phyloP scores from a whole-genome alignment of 805 yeast species.

The Naumovozyma baii region DNA sequence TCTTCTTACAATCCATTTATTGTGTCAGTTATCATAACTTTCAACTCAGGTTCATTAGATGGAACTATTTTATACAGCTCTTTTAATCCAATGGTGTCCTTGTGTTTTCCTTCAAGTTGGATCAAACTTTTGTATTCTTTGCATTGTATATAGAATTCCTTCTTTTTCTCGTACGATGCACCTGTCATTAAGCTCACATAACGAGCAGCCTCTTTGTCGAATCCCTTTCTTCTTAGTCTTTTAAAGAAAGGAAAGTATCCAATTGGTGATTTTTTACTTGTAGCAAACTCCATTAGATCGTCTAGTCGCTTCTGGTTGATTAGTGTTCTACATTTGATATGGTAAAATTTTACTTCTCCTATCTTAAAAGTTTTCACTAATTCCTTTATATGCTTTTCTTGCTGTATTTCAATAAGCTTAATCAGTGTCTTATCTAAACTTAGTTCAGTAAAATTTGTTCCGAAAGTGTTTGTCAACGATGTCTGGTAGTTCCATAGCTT shows the following conservation, averaged over 20 bases:
- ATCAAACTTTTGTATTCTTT: slow-evolving; percentile 43
- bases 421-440: slow-evolving; percentile 43
- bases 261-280: slow-evolving; percentile 51
- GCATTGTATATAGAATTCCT: slow-evolving; percentile 43
- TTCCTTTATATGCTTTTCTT: slow-evolving; percentile 39
- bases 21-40: slow-evolving; percentile 14
- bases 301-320: slow-evolving; percentile 44
- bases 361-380: slow-evolving; percentile 46
- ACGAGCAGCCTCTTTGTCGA: slow-evolving; percentile 47
- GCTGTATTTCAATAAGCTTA: slow-evolving; percentile 39
- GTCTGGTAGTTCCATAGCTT: slow-evolving; percentile 38
- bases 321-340: slow-evolving; percentile 41
- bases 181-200: slow-evolving; percentile 47
- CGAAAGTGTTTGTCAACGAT: slow-evolving; percentile 35
- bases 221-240: slow-evolving; percentile 44
- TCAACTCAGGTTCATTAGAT: slow-evolving; percentile 19
- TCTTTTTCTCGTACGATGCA: slow-evolving; percentile 37
- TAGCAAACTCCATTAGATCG: slow-evolving; percentile 45
- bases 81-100: slow-evolving; percentile 18
- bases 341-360: slow-evolving; percentile 47
- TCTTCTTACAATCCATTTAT: slow-evolving; percentile 11
- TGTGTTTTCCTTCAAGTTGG: slow-evolving; percentile 21
- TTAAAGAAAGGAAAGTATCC: slow-evolving; percentile 59
- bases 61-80: slow-evolving; percentile 19
- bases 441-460: slow-evolving; percentile 32